A percentile compares a stretch with the other conserved stretches of the same genome.
These are phyloP conservation scores for Ceratobasidium sp. DNA, from an alignment of 1,284 basidiomycete species.

Conservation along the genomic window DNA sequence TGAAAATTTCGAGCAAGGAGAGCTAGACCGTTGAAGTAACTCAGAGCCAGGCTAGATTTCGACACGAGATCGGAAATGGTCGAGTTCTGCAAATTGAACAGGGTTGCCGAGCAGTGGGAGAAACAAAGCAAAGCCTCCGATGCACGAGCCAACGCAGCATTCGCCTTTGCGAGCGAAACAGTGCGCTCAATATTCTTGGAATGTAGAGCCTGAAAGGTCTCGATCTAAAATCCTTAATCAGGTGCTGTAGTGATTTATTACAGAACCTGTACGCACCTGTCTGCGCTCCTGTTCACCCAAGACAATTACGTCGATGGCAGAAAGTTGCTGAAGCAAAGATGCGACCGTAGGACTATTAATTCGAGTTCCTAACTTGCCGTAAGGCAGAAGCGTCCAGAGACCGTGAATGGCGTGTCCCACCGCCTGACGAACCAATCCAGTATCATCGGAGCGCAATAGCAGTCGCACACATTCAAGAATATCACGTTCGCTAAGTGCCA, in stretches of 20 bases:
- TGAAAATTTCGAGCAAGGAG: conserved; percentile 8
- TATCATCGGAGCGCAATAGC: conserved; percentile 18
- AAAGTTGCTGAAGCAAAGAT: neutral
- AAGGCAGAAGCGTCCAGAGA: conserved; percentile 55
- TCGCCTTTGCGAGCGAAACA: neutral
- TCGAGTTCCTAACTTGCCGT: conserved; percentile 57
- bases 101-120: neutral
- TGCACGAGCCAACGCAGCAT: neutral
- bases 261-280: neutral
- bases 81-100: neutral
- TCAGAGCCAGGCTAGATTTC: conserved; percentile 1
- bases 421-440: conserved; percentile 57
- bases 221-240: neutral
- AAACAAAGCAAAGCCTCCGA: conserved; percentile 30
- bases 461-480: conserved; percentile 50
- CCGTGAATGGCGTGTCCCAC: conserved; percentile 70
- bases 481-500: conserved; percentile 65
- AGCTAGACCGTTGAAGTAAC: conserved; percentile 9
- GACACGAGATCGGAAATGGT: neutral
- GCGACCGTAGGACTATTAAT: neutral
- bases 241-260: neutral
- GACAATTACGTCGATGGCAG: neutral
- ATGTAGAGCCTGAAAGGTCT: conserved; percentile 15
- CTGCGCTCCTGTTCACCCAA: neutral
- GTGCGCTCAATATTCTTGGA: neutral